These are phyloP conservation scores for Cyclotella atomus DNA, from an alignment of 108 stramenopile species.

Conservation along the genomic window DNA sequence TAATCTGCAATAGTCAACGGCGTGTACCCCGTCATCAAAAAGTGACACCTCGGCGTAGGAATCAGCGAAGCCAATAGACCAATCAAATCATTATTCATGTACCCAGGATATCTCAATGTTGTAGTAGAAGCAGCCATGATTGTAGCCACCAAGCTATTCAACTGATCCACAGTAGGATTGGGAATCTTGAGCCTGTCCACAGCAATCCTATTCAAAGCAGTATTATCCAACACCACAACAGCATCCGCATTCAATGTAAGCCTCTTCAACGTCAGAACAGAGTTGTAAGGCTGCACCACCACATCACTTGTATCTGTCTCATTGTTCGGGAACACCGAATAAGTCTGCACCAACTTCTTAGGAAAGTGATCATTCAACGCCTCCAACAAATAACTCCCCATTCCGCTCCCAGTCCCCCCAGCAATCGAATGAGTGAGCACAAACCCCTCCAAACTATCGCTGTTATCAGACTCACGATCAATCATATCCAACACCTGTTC, in stretches of 20 bases:
- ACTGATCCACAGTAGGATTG: constrained; percentile 96
- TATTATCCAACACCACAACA: constrained; percentile 97
- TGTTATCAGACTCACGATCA: constrained; percentile 97
- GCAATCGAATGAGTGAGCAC: constrained; percentile 97
- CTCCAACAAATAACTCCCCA: constrained; percentile 97
- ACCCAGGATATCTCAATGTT: constrained; percentile 97
- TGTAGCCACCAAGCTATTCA: constrained; percentile 96
- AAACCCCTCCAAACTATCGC: constrained; percentile 98
- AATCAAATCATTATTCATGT: constrained; percentile 99
- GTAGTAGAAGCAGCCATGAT: constrained; percentile 99
- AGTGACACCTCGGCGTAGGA: constrained; percentile 99
- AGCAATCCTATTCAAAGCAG: constrained; percentile 96
- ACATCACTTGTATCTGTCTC: constrained; percentile 91
- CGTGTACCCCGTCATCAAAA: constrained; percentile 99
- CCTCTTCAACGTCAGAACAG: constrained; percentile 94
- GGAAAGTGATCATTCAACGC: constrained; percentile 98
- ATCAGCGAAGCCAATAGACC: constrained; percentile 96
- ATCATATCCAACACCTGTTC: constrained; percentile 99
- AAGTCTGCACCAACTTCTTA: constrained; percentile 98
- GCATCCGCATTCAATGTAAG: constrained; percentile 97
- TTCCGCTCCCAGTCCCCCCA: constrained; percentile 98
- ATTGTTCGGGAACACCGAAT: constrained; percentile 99
- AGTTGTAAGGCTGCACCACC: constrained; percentile 99
- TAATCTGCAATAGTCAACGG: constrained; percentile 73
- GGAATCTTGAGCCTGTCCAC: constrained; percentile 90